Evolutionary conservation across 495 filamentous ascomycete species (phyloP).

Genomic region (Penicillium argentinense): DNA sequence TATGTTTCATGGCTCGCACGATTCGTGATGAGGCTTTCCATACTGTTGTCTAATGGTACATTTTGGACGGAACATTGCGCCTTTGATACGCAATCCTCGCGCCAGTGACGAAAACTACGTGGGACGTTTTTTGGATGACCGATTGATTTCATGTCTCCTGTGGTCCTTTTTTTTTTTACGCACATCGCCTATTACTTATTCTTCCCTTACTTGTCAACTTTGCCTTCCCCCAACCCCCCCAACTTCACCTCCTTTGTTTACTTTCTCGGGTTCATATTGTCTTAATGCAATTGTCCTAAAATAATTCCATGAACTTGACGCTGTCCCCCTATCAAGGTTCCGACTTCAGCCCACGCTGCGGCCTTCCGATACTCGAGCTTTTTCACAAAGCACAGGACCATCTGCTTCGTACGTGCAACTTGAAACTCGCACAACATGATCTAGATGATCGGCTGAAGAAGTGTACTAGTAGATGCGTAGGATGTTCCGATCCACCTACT

Average conservation of each 20-base stretch:
- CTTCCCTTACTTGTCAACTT: constrained; percentile 10
- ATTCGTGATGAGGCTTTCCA: not conserved
- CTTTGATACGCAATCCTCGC: constrained; percentile 7
- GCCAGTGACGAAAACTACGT: constrained; percentile 16
- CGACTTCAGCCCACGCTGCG: constrained; percentile 1
- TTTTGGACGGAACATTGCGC: constrained; percentile 15
- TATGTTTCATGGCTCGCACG: not conserved
- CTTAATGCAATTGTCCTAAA: constrained; percentile 24
- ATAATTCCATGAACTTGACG: constrained; percentile 14
- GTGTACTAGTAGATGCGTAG: not conserved
- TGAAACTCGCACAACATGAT: not conserved
- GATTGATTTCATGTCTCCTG: constrained; percentile 14
- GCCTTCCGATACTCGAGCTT: constrained; percentile 12
- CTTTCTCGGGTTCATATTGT: constrained; percentile 32
- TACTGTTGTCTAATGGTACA: constrained; percentile 5
- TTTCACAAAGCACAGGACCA: not conserved
- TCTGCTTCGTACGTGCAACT: not conserved
- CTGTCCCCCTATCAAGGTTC: constrained; percentile 2
- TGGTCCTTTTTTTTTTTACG: constrained; percentile 8
- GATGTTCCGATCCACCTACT: constrained; percentile 18
- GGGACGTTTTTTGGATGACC: constrained; percentile 21
- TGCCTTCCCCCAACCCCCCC: constrained; percentile 5
- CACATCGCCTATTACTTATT: constrained; percentile 5
- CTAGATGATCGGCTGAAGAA: not conserved
- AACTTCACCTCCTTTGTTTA: constrained; percentile 13